phyloP scores from a whole-genome alignment of 2,329 filamentous ascomycete species.

The Exophiala viscosa region DNA sequence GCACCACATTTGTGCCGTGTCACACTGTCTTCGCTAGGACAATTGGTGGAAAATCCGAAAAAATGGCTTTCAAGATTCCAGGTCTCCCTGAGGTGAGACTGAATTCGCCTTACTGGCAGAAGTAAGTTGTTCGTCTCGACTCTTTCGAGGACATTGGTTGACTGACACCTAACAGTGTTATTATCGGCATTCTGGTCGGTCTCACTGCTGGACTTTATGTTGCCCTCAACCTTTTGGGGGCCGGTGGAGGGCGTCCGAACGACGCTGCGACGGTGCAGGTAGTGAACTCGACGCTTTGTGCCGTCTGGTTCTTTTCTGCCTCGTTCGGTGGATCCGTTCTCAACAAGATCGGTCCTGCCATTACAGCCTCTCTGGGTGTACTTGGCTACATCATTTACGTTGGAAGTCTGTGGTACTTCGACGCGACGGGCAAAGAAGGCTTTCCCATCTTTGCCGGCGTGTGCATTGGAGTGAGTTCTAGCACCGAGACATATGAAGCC shows the following conservation, averaged over 20 bases:
- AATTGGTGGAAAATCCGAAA: too few species aligned
- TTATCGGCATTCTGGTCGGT: slow-evolving; percentile 10
- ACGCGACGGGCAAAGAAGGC: slow-evolving; percentile 4
- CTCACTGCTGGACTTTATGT: slow-evolving; percentile 9
- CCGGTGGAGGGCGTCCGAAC: slow-evolving; percentile 10
- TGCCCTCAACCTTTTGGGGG: slow-evolving; percentile 13
- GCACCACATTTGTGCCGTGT: too few species aligned
- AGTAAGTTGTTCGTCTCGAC: slow-evolving; percentile 3
- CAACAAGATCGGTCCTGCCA: slow-evolving; percentile 10
- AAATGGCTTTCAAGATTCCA: slow-evolving; percentile 19
- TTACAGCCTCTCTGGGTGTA: slow-evolving; percentile 1
- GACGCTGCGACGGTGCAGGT: slow-evolving; percentile 2
- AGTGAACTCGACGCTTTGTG: slow-evolving; percentile 10
- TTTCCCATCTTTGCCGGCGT: slow-evolving; percentile 8
- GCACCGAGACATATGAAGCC: background rate
- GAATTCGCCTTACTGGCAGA: slow-evolving; percentile 11
- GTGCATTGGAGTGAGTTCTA: slow-evolving; percentile 7
- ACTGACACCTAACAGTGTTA: slow-evolving; percentile 4
- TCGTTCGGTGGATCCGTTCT: slow-evolving; percentile 7
- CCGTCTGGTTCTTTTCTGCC: slow-evolving; percentile 6
- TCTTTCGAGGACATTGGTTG: slow-evolving; percentile 2
- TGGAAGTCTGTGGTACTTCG: slow-evolving; percentile 13
- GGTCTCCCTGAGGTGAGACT: slow-evolving; percentile 3
- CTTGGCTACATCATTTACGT: slow-evolving; percentile 10
- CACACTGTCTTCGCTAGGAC: too few species aligned